Conservation (phyloP, 345 rosid genomes). For the Brassica incana region DNA sequence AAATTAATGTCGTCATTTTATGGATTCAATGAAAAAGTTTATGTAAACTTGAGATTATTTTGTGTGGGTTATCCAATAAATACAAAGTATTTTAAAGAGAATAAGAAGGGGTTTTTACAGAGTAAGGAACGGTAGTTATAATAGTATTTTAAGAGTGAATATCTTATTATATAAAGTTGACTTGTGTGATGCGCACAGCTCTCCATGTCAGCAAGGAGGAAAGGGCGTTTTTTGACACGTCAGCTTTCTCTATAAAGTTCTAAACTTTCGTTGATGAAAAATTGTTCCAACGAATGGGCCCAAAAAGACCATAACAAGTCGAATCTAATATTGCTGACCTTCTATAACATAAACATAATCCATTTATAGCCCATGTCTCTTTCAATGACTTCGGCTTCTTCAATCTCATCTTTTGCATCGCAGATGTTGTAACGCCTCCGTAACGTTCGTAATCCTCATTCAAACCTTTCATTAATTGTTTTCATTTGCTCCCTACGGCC, state of each 20-base stretch:
- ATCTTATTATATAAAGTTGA: no score
- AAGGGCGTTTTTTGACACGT: no score
- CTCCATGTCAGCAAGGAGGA: no score
- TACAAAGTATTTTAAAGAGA: neutral
- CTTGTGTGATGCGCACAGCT: no score
- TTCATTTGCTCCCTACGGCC: neutral
- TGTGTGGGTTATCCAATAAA: constrained; percentile 1
- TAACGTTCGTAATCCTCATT: neutral
- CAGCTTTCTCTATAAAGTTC: no score
- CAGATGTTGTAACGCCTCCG: neutral
- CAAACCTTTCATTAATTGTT: neutral
- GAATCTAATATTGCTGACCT: no score
- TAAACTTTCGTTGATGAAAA: no score
- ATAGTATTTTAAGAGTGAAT: constrained; percentile 15
- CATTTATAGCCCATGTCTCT: neutral
- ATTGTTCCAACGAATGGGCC: no score
- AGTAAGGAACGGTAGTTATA: constrained; percentile 8
- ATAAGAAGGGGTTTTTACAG: constrained; percentile 1
- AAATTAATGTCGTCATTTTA: neutral
- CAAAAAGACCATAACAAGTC: no score
- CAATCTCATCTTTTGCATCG: neutral
- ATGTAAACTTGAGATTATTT: neutral
- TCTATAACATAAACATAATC: no score
- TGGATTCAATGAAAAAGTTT: neutral
- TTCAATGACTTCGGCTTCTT: neutral